These are phyloP conservation scores for Macroventuria anomochaeta DNA, from an alignment of 2,329 filamentous ascomycete genomes.

Conservation along the genomic window DNA sequence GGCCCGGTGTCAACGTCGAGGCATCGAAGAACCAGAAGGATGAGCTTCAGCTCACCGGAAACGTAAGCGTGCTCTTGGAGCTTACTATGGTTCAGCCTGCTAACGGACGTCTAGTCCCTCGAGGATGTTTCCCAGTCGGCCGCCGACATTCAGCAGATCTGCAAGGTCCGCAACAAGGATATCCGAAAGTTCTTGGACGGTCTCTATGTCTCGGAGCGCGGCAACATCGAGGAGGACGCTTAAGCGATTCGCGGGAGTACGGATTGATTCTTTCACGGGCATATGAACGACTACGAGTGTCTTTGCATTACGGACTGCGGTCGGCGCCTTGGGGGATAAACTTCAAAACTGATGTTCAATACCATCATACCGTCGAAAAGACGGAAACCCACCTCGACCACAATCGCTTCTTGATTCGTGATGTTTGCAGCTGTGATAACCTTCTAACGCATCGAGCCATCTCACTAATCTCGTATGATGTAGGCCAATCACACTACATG, in stretches of 20 bases:
- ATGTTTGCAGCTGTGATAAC: constrained; percentile 2
- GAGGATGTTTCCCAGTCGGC: constrained; percentile 98
- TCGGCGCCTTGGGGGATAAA: constrained; percentile 48
- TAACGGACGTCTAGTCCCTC: constrained; percentile 63
- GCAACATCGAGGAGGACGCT: constrained; percentile 80
- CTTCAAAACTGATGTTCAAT: constrained; percentile 50
- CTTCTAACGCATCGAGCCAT: neutral
- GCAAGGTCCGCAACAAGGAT: constrained; percentile 99
- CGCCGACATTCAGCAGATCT: constrained; percentile 99
- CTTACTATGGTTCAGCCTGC: constrained; percentile 11
- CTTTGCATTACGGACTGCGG: constrained; percentile 49
- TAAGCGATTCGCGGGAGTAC: constrained; percentile 42
- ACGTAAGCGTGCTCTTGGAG: constrained; percentile 55
- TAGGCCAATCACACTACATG: neutral
- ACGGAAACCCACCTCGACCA: constrained; percentile 24
- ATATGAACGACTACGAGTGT: constrained; percentile 51
- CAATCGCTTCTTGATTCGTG: neutral
- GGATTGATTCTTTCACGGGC: constrained; percentile 49
- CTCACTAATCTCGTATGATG: neutral
- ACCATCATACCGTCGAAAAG: constrained; percentile 43
- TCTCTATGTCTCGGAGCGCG: constrained; percentile 99
- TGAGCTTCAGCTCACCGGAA: constrained; percentile 90
- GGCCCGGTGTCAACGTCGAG: constrained; percentile 87
- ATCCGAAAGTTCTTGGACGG: constrained; percentile 99
- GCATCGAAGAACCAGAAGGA: constrained; percentile 94